phyloP scores from a whole-genome alignment of 1,284 basidiomycete genomes.

The Agaricales sp. region DNA sequence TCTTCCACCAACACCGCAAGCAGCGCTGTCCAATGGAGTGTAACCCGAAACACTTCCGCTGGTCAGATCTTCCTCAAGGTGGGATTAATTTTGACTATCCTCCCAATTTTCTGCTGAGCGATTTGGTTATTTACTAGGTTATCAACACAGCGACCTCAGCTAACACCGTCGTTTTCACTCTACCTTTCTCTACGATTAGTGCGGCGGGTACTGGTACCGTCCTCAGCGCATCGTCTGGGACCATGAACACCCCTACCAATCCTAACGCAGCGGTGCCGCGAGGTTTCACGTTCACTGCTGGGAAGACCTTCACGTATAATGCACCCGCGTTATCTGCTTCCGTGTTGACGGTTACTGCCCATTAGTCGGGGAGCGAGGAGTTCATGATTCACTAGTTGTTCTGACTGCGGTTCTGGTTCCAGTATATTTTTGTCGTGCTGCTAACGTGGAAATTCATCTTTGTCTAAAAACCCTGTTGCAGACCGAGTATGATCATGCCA shows the following conservation, averaged over 20 bases:
- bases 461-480: no score
- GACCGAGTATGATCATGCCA: no score
- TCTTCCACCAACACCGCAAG: slow-evolving; percentile 10
- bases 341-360: slow-evolving; percentile 8
- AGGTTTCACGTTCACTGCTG: slow-evolving; percentile 10
- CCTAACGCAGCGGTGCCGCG: slow-evolving; percentile 10
- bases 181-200: slow-evolving; percentile 8
- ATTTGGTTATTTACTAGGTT: slow-evolving; percentile 2
- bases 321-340: slow-evolving; percentile 6
- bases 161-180: slow-evolving; percentile 11
- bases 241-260: slow-evolving; percentile 9
- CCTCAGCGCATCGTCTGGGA: slow-evolving; percentile 7
- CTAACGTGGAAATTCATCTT: no score
- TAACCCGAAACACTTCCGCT: slow-evolving; percentile 8
- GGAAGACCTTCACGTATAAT: slow-evolving; percentile 10
- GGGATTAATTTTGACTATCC: background rate
- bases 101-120: background rate
- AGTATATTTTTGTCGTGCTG: no score
- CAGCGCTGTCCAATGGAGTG: slow-evolving; percentile 8
- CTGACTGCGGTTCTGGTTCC: no score
- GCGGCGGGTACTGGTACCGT: slow-evolving; percentile 8
- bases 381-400: no score
- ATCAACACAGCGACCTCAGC: slow-evolving; percentile 9
- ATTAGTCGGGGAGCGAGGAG: background rate
- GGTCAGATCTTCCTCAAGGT: slow-evolving; percentile 9